A percentile compares a stretch with the other conserved stretches of the same genome.
These are phyloP conservation scores for Aspergillus ruber DNA, from an alignment of 2,329 filamentous ascomycete genomes.

Conservation along the genomic window DNA sequence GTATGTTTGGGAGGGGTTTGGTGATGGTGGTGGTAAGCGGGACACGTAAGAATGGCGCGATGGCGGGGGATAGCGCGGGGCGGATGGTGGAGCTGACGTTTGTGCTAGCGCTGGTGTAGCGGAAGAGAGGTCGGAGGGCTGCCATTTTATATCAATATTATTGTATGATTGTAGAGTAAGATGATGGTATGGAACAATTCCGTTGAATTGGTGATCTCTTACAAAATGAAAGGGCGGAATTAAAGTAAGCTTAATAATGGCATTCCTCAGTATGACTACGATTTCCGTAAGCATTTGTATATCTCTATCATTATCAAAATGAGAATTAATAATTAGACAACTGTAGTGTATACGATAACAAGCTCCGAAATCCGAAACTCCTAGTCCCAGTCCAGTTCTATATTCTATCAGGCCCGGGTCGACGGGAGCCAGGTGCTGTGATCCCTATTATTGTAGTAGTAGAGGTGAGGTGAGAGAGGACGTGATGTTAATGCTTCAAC, in stretches of 20 bases:
- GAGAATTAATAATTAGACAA: too few relatives aligned
- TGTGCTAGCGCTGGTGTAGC: not conserved
- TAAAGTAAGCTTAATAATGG: not conserved
- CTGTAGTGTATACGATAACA: too few relatives aligned
- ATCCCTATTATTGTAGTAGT: too few relatives aligned
- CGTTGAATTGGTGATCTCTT: not conserved
- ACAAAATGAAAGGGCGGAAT: not conserved
- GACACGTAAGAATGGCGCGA: conserved; percentile 1
- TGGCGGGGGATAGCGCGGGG: not conserved
- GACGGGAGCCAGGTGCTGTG: too few relatives aligned
- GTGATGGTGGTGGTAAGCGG: not conserved
- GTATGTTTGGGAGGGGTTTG: too few relatives aligned
- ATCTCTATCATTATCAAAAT: too few relatives aligned
- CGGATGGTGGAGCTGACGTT: not conserved
- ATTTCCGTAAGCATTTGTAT: too few relatives aligned
- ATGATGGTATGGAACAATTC: not conserved
- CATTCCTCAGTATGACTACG: not conserved
- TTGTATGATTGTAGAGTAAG: not conserved
- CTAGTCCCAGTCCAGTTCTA: too few relatives aligned
- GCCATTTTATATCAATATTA: not conserved
- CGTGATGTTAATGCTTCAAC: too few relatives aligned
- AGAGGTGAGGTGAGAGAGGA: too few relatives aligned
- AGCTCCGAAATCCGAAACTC: too few relatives aligned
- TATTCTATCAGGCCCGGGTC: too few relatives aligned
- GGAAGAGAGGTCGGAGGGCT: not conserved